Evolutionary conservation across 129 eudicot genomes (phyloP), one percentile per base, ranked within the genome.

Genomic region (Chrysanthemum makinoi): DNA sequence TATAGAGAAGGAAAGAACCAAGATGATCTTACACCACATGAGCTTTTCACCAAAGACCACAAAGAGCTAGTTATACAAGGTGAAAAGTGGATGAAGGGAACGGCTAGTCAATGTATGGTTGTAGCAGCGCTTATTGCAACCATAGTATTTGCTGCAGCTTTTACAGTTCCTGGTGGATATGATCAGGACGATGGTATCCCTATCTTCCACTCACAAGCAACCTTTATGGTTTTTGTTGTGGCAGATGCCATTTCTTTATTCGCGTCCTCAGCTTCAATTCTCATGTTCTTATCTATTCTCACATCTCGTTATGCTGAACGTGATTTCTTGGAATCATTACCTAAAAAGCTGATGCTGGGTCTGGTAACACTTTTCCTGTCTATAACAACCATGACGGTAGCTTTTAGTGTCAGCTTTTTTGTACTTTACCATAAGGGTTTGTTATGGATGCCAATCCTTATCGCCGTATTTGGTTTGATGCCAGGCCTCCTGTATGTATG

Each of bases 81-180:
- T 13, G 67, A 58, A 24, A 10, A 46, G 0, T 72, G 67, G 75
- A 44, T 72, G 75, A 72, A 58, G 60, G 67, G 14, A 22, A 72
- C 75, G 0, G 58, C 67, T 8, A 72, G 5, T 72, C 75, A 70
- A 57, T 70, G 55, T 14, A 70, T 70, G 66, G 75, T 70, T 55
- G 75, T 70, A 0, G 75, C 66, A 20, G 58, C 75, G 0, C 75
- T 72, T 59, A 43, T 72, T 46, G 75, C 75, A 3, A 72, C 75
- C 58, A 59, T 72, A 43, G 75, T 46, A 59, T 72, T 72, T 72
- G 75, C 78, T 4, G 79, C 81, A 2, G 67, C 67, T 8, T 69
- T 79, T 56, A 74, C 80, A 0, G 71, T 80, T 9, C 87, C 80
- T 0, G 82, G 77, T 4, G 83, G 87, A 0, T 64, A 75, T 18